Percentiles rank a stretch among this genome's conserved stretches.
Evolutionary conservation across 495 filamentous ascomycete genomes (phyloP).

Genomic region (Xanthoparmelia taractica): DNA sequence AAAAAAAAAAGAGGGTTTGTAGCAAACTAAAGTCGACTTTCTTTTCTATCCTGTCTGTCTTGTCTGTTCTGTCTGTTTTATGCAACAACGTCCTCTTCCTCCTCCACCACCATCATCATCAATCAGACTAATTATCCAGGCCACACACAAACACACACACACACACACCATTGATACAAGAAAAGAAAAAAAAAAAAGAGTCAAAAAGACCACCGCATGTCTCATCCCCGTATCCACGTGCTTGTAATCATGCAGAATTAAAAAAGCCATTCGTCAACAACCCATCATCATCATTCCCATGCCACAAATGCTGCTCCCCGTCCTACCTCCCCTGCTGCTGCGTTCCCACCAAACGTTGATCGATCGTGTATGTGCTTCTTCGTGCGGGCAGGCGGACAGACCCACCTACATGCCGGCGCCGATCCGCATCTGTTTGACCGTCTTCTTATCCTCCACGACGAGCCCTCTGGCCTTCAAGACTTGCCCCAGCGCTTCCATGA

Average conservation of each 20-base stretch:
- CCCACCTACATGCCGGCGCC: conserved; percentile 16
- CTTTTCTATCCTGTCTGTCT: neutral
- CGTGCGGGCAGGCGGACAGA: neutral
- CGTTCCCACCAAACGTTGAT: too few relatives aligned
- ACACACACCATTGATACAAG: conserved; percentile 5
- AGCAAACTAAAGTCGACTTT: neutral
- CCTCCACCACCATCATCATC: neutral
- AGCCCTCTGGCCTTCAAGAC: conserved; percentile 52
- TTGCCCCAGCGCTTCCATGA: conserved; percentile 63
- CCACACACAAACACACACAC: too few relatives aligned
- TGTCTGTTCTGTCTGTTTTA: too few relatives aligned
- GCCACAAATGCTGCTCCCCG: neutral
- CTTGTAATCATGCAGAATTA: neutral
- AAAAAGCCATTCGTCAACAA: neutral
- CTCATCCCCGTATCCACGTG: neutral
- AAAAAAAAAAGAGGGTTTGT: neutral
- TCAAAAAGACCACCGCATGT: neutral
- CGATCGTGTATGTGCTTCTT: neutral
- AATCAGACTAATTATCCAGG: conserved; percentile 10
- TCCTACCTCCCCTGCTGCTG: too few relatives aligned
- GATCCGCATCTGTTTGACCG: conserved; percentile 19
- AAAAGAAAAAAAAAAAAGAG: too few relatives aligned
- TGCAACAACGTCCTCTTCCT: neutral
- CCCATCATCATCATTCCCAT: neutral
- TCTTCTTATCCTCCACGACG: conserved; percentile 52